Percentiles rank a stretch among this genome's conserved stretches.
phyloP scores from a whole-genome alignment of 148 eudicot genomes.

The Arctostaphylos glauca region DNA sequence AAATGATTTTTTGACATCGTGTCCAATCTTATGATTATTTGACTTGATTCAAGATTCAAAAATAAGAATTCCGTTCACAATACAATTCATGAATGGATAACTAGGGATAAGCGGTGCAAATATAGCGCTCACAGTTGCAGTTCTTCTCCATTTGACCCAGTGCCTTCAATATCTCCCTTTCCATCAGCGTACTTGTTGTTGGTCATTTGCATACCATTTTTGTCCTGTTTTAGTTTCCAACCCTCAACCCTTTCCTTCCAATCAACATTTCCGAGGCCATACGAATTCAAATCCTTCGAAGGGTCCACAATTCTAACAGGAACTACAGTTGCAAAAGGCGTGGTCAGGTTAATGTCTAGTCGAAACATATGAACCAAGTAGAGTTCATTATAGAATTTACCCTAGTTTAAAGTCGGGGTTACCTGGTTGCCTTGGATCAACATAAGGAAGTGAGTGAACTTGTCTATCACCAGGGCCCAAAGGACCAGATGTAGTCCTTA shows the following conservation, averaged over 20 bases:
- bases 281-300: constrained; percentile 88
- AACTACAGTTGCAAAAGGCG: constrained; percentile 47
- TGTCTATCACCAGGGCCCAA: constrained; percentile 76
- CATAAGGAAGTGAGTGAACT: constrained; percentile 67
- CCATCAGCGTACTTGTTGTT: constrained; percentile 75
- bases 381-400: background rate
- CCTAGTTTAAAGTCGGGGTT: constrained; percentile 1
- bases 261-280: constrained; percentile 91
- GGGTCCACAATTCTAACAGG: constrained; percentile 97
- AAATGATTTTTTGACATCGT: background rate
- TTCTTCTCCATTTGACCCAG: constrained; percentile 98
- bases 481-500: constrained; percentile 93
- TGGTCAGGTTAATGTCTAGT: constrained; percentile 3
- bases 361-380: background rate
- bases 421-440: constrained; percentile 96
- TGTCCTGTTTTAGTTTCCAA: constrained; percentile 97
- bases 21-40: background rate
- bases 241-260: constrained; percentile 99
- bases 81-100: too few species aligned
- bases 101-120: background rate
- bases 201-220: constrained; percentile 56
- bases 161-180: constrained; percentile 90
- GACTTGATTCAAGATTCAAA: background rate
- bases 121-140: constrained; percentile 72
- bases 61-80: too few species aligned